Percentiles rank a stretch among this genome's conserved stretches.
Conservation (phyloP, 148 eudicot species). For the Vaccinium darrowii region DNA sequence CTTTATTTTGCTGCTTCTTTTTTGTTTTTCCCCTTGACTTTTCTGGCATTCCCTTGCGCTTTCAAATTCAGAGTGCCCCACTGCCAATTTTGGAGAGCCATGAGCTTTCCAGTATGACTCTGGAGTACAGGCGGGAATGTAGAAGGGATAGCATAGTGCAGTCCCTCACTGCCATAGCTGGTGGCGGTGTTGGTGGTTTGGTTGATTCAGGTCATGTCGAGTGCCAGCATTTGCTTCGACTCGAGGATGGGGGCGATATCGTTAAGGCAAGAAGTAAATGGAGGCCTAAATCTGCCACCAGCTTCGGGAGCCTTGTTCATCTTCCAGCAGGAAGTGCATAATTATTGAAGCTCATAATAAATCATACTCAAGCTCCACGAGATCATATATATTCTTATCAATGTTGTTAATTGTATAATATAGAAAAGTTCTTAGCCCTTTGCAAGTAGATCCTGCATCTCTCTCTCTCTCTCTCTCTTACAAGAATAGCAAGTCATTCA, state of each 20-base stretch:
- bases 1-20: not conserved
- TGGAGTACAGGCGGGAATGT: conserved; percentile 94
- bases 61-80: conserved; percentile 70
- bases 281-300: conserved; percentile 70
- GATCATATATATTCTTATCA: conserved; percentile 7
- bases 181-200: conserved; percentile 40
- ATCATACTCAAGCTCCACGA: conserved; percentile 21
- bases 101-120: conserved; percentile 73
- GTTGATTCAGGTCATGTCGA: conserved; percentile 53
- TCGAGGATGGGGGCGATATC: conserved; percentile 78
- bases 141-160: conserved; percentile 72
- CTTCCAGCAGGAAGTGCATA: conserved; percentile 38
- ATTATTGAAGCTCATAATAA: not conserved
- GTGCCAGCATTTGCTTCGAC: conserved; percentile 83
- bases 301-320: conserved; percentile 35
- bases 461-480: not conserved
- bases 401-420: not conserved
- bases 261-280: conserved; percentile 78
- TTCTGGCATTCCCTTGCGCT: not conserved
- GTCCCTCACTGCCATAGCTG: conserved; percentile 67
- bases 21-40: not conserved
- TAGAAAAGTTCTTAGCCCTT: not conserved
- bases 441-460: not conserved
- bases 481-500: not conserved
- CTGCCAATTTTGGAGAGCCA: conserved; percentile 63